phyloP scores from a whole-genome alignment of 306 rosid species.

The Acacia acuminata region DNA sequence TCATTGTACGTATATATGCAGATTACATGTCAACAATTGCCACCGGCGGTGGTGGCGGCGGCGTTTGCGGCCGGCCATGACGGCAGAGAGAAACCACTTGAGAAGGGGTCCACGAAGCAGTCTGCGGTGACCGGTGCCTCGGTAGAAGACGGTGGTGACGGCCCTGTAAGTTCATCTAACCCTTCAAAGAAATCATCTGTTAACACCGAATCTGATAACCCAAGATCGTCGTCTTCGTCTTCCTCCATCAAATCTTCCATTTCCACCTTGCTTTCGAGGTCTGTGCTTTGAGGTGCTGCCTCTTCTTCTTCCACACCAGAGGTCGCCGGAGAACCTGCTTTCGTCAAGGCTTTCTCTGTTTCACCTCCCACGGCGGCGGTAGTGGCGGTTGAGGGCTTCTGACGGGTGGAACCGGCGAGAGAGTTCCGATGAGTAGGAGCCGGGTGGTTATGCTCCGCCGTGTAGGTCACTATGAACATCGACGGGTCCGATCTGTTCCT shows the following conservation, averaged over 20 bases:
- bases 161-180: conserved; percentile 62
- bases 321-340: conserved; percentile 47
- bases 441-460: conserved; percentile 95
- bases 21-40: conserved; percentile 34
- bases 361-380: conserved; percentile 20
- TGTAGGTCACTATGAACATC: conserved; percentile 92
- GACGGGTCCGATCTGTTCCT: conserved; percentile 88
- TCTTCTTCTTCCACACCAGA: conserved; percentile 51
- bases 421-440: conserved; percentile 96
- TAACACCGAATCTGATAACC: conserved; percentile 56
- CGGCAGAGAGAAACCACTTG: conserved; percentile 46
- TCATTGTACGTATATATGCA: background rate
- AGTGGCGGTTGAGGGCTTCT: conserved; percentile 55
- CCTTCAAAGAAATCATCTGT: conserved; percentile 80
- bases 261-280: conserved; percentile 65
- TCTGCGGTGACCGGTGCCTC: conserved; percentile 40
- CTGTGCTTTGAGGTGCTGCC: conserved; percentile 37
- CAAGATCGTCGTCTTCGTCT: conserved; percentile 74
- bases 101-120: conserved; percentile 57
- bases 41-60: conserved; percentile 58
- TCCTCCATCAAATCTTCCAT: conserved; percentile 62
- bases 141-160: conserved; percentile 5
- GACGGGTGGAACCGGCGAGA: conserved; percentile 94
- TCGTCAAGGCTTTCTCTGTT: conserved; percentile 33
- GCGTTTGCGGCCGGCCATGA: conserved; percentile 64